Evolutionary conservation across 768 basidiomycete species (phyloP).

Genomic region (Mycena epipterygia): DNA sequence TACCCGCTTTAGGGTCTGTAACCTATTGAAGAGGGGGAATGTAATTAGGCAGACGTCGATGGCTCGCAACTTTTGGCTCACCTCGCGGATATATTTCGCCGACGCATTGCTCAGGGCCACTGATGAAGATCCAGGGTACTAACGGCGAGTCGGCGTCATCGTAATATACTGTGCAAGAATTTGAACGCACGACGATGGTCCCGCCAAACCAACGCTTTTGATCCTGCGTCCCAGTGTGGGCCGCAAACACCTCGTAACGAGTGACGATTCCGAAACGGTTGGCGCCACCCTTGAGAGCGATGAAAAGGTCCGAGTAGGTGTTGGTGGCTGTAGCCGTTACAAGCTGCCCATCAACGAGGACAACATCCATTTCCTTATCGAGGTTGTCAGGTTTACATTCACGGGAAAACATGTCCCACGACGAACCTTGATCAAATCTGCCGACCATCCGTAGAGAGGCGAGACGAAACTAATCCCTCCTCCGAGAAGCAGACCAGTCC

Average conservation of each 20-base stretch:
- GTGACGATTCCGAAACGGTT: slow-evolving; percentile 62
- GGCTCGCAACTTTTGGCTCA: no score
- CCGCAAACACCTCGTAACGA: slow-evolving; percentile 54
- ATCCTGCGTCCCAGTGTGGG: slow-evolving; percentile 51
- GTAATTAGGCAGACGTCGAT: no score
- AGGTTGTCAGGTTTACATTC: no score
- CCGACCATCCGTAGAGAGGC: slow-evolving; percentile 54
- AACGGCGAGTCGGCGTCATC: neutral
- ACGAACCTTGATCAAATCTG: slow-evolving; percentile 46
- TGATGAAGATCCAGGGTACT: slow-evolving; percentile 45
- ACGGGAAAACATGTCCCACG: no score
- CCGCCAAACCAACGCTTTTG: slow-evolving; percentile 58
- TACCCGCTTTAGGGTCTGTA: slow-evolving; percentile 54
- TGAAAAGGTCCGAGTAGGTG: slow-evolving; percentile 56
- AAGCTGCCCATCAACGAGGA: slow-evolving; percentile 53
- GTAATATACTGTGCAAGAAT: neutral
- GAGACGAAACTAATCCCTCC: slow-evolving; percentile 57
- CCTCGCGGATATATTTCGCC: slow-evolving; percentile 48
- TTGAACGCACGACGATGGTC: slow-evolving; percentile 40
- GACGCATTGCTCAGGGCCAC: slow-evolving; percentile 50
- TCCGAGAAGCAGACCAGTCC: slow-evolving; percentile 58
- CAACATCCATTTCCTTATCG: slow-evolving; percentile 57
- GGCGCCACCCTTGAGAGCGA: slow-evolving; percentile 58
- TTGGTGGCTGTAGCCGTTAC: slow-evolving; percentile 57
- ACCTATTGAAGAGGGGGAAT: slow-evolving; percentile 50